Evolutionary conservation across 2,329 filamentous ascomycete genomes (phyloP), one percentile per base, ranked within the genome.

Genomic region (Arthroderma sp.): DNA sequence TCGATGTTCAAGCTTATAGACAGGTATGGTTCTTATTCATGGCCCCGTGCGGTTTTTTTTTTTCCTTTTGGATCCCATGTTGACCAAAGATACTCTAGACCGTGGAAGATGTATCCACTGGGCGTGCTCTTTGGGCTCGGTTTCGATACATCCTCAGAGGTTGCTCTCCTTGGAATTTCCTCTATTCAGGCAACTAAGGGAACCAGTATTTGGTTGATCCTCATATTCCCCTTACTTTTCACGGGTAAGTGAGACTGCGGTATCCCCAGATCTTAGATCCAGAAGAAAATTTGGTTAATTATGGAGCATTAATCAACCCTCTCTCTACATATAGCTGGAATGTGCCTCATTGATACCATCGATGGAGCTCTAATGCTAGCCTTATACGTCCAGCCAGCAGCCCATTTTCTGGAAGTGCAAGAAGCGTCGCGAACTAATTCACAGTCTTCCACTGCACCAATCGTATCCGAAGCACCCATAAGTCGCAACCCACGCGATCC

Each of bases 341-440:
- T 98, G 91, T 95, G 88, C 61, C 73, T 96, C 22, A 70, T 96
- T 4, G 91, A 96, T 63, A 95, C 88, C 0, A 83, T 81, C 0
- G 91, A 96, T 55, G 89, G 89, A 27, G 89, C 89, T 1, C 72
- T 95, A 15, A 96, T 96, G 88, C 88, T 94, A 77, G 81, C 83
- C 0, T 71, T 96, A 1, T 96, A 98, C 64, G 87, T 88, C 31
- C 66, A 68, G 46, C 67, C 66, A 1, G 63, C 65, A 15, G 52
- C 57, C 9, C 64, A 66, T 49, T 66, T 65, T 51, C 58, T 66
- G 7, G 56, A 15, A 29, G 29, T 36, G 27, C 15, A 22, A 3
- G 39, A 39, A n/a, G 11, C 60, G 0, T 42, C 53, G 2, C 59
- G 60, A 38, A 50, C 48, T 28, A 54, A 54, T 34, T 47, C 49